phyloP scores from a whole-genome alignment of 2,329 filamentous ascomycete species.

The Didymellaceae sp. region DNA sequence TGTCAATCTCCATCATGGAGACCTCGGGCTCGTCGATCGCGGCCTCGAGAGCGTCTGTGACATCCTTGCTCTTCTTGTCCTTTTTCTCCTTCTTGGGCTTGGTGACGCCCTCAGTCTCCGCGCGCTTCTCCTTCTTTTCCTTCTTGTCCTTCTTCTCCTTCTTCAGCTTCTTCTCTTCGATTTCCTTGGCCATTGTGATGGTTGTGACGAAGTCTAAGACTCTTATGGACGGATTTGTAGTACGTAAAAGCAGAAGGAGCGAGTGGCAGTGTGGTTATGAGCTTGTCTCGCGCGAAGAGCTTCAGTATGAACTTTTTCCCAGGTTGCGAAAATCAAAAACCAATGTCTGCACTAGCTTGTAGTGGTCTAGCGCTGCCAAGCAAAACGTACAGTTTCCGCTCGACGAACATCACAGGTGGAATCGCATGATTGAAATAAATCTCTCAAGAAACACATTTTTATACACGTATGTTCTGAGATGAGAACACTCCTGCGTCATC shows the following conservation, averaged over 20 bases:
- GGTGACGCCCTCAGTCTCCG: constrained; percentile 47
- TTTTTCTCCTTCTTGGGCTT: constrained; percentile 65
- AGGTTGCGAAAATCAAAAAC: constrained; percentile 22
- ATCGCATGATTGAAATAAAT: neutral
- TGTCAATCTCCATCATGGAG: constrained; percentile 53
- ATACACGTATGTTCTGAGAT: constrained; percentile 35
- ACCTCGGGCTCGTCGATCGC: constrained; percentile 68
- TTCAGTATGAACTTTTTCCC: constrained; percentile 27
- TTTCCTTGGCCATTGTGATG: constrained; percentile 46
- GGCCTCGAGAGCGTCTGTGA: constrained; percentile 56
- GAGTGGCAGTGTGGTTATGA: constrained; percentile 13
- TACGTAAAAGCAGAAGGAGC: constrained; percentile 2
- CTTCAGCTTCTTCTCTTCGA: constrained; percentile 49
- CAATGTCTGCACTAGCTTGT: constrained; percentile 11
- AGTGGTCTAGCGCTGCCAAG: neutral
- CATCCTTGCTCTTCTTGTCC: constrained; percentile 71
- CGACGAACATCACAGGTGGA: neutral
- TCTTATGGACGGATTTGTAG: neutral
- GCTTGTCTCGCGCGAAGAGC: constrained; percentile 25
- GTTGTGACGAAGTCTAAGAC: neutral
- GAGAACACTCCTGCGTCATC: constrained; percentile 25
- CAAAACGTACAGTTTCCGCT: too few species aligned
- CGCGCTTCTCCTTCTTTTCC: constrained; percentile 72
- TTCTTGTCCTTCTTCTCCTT: constrained; percentile 64
- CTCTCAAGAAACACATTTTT: constrained; percentile 22